Base-by-base conservation (phyloP, 2,329 filamentous ascomycete genomes). In the Chaetomiaceae sp. region DNA sequence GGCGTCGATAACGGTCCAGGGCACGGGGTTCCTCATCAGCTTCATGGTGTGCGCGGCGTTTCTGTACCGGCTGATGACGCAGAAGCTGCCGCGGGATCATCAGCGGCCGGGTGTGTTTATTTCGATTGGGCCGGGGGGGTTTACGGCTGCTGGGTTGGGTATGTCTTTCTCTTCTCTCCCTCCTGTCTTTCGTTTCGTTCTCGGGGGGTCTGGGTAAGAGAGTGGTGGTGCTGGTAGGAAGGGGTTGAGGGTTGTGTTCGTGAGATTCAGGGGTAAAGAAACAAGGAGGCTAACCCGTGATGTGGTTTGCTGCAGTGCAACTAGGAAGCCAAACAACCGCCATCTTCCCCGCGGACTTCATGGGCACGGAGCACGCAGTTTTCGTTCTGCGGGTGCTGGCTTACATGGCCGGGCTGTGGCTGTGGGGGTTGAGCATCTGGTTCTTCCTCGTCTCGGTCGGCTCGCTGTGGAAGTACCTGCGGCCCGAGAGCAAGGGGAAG, bases 41-140 rank as follows among this genome's bases (percentile, higher is more conserved):
- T 78, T 92, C 54, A 91, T 91, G 85, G 88, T 95, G 23, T 91
- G 90, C 58, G 82, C 87, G 1, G 87, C 89, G 46, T 94, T 91
- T 65, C 81, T 95, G 46, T 94, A 94, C 66, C 82, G 89, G 27
- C 77, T 95, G 25, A 94, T 94, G 89, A 92, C 89, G 0, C 87
- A 92, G 64, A 94, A 94, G 63, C 75, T 95, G 0, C 89, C 89
- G 0, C 78, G 81, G 51, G 89, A 92, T 64, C 83, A 80, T 38
- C 78, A 89, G 19, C 81, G 89, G 11, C 89, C 89, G 0, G 89
- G 87, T 63, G 90, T 95, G 83, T 94, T 94, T 66, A 89, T 94
- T 56, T 87, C 82, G 1, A 87, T 94, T 25, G 89, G 89, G 31
- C 89, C 89, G 0, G 84, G 81, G 46, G 88, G 82, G 2, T 80